Conservation (phyloP, 441 rosid species). For the Gossypium laxum region DNA sequence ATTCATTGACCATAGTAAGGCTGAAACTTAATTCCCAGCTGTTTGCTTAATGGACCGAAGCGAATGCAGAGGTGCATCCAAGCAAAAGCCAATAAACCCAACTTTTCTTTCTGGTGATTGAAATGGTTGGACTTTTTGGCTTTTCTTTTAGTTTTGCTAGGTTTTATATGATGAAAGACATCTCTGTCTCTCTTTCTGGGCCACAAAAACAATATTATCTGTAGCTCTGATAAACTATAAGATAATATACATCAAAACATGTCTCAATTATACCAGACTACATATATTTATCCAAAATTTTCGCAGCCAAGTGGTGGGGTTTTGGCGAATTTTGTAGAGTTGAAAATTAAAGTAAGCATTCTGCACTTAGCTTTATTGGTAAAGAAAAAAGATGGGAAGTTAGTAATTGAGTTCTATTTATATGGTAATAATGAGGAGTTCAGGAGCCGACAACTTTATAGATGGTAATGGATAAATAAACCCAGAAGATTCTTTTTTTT, state of each 20-base stretch:
- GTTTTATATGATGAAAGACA: conserved; percentile 3
- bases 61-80: conserved; percentile 23
- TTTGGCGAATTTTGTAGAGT: background rate
- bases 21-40: conserved; percentile 20
- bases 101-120: conserved; percentile 20
- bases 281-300: background rate
- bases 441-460: conserved; percentile 25
- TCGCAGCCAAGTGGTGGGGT: background rate
- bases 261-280: background rate
- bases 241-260: background rate
- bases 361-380: background rate
- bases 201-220: background rate
- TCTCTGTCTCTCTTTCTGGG: background rate
- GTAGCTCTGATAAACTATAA: background rate
- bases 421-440: conserved; percentile 13
- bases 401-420: background rate
- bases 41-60: conserved; percentile 20
- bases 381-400: background rate
- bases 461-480: conserved; percentile 8
- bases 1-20: conserved; percentile 7
- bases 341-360: background rate
- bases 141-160: conserved; percentile 4
- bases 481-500: conserved; percentile 1
- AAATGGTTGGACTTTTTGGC: conserved; percentile 22
- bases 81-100: conserved; percentile 17